Evolutionary conservation across 305 asterid species (phyloP).

Genomic region (Fraxinus ornus): DNA sequence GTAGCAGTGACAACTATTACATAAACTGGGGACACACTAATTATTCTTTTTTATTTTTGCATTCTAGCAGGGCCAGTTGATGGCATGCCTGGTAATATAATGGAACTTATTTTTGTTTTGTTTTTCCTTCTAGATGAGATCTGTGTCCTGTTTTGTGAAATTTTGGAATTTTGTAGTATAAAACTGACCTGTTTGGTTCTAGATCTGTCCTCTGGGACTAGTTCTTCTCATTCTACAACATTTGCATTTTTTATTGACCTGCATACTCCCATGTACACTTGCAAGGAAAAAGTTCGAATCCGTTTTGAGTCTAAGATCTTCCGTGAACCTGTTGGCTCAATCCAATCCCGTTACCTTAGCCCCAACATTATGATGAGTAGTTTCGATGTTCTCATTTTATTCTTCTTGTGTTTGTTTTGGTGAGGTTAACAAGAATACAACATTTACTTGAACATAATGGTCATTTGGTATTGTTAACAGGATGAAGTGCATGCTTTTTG

Average conservation of each 20-base stretch:
- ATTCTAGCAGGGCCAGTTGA: neutral
- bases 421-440: too few relatives aligned
- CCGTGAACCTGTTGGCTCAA: neutral
- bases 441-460: too few relatives aligned
- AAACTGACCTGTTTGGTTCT: neutral
- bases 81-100: neutral
- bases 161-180: neutral
- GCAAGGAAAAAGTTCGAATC: neutral
- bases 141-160: neutral
- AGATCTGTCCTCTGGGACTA: neutral
- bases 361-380: neutral
- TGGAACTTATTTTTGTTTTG: neutral
- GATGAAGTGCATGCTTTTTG: neutral
- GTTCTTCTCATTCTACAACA: too few relatives aligned
- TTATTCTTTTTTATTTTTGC: neutral
- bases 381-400: neutral
- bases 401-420: neutral
- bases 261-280: neutral
- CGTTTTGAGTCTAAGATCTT: neutral
- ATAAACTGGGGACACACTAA: neutral
- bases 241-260: too few relatives aligned
- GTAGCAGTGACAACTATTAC: neutral
- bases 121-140: neutral
- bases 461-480: neutral
- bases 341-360: neutral